phyloP scores from a whole-genome alignment of 495 filamentous ascomycete species.

The Neurospora tetraspora region DNA sequence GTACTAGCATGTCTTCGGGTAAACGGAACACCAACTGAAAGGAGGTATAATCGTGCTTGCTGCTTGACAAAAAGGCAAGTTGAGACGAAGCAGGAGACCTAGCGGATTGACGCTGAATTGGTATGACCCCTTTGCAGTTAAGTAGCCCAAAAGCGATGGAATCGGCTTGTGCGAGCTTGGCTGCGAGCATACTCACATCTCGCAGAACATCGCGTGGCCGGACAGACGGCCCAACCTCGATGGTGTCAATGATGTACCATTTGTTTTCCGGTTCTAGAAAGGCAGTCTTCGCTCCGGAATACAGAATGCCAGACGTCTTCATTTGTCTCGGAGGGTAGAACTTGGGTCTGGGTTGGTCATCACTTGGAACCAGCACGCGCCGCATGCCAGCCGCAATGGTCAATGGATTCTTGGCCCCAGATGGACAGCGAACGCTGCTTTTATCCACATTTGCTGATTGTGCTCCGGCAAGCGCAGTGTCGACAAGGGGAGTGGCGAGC shows the following conservation, averaged over 20 bases:
- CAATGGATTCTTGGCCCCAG: background rate
- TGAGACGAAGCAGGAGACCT: background rate
- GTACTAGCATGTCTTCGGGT: background rate
- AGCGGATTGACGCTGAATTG: background rate
- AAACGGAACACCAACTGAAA: background rate
- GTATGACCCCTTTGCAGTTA: background rate
- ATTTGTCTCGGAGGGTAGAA: background rate
- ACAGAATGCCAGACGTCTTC: background rate
- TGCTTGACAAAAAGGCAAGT: too few species aligned
- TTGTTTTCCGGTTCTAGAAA: background rate
- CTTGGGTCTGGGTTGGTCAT: background rate
- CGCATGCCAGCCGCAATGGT: background rate
- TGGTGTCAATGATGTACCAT: slow-evolving; percentile 9
- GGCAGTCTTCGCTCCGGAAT: background rate
- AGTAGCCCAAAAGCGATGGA: background rate
- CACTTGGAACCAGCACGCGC: background rate
- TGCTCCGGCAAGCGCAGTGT: slow-evolving; percentile 8
- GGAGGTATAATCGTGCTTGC: background rate
- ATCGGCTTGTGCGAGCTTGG: slow-evolving; percentile 15
- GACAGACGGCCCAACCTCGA: slow-evolving; percentile 12
- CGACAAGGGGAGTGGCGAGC: slow-evolving; percentile 20
- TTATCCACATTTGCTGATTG: background rate
- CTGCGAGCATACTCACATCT: slow-evolving; percentile 34
- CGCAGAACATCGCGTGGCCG: slow-evolving; percentile 6
- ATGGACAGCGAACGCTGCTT: background rate